Evolutionary conservation across 2,329 filamentous ascomycete genomes (phyloP).

Genomic region (Fusarium solani-melongenae): DNA sequence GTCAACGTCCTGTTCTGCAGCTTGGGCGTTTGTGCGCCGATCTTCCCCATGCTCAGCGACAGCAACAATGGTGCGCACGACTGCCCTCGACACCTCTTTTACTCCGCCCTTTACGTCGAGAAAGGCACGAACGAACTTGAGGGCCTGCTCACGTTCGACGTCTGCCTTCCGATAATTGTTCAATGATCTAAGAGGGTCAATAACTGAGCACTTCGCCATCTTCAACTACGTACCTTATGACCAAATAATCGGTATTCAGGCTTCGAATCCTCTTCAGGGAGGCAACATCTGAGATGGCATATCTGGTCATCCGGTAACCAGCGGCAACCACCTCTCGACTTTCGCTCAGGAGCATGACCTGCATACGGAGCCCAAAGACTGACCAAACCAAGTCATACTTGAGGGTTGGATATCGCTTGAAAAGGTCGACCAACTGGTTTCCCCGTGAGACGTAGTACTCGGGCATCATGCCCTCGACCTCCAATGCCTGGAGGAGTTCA

Average conservation of each 20-base stretch:
- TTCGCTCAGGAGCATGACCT: constrained; percentile 95
- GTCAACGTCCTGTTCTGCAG: constrained; percentile 79
- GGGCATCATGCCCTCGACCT: constrained; percentile 85
- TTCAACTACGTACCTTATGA: constrained; percentile 67
- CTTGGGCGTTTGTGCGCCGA: constrained; percentile 79
- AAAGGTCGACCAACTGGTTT: constrained; percentile 94
- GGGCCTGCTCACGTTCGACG: constrained; percentile 93
- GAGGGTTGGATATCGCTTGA: constrained; percentile 89
- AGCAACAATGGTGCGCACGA: constrained; percentile 90
- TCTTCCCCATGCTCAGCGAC: constrained; percentile 91
- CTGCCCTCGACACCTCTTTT: constrained; percentile 84
- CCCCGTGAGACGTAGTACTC: constrained; percentile 96
- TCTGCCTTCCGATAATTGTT: constrained; percentile 98
- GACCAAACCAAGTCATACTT: constrained; percentile 98
- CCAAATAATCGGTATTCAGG: constrained; percentile 91
- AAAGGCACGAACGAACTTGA: constrained; percentile 96
- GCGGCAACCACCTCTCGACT: constrained; percentile 95
- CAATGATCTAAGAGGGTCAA: constrained; percentile 68
- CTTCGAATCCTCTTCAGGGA: constrained; percentile 89
- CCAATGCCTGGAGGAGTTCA: constrained; percentile 89
- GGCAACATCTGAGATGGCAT: constrained; percentile 90
- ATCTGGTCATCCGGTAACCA: constrained; percentile 91
- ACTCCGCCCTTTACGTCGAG: constrained; percentile 95
- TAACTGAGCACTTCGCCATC: not conserved
- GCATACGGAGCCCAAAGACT: constrained; percentile 91